Conservation (phyloP, 1,139 yeast species). For the Ogataea hybrid region DNA sequence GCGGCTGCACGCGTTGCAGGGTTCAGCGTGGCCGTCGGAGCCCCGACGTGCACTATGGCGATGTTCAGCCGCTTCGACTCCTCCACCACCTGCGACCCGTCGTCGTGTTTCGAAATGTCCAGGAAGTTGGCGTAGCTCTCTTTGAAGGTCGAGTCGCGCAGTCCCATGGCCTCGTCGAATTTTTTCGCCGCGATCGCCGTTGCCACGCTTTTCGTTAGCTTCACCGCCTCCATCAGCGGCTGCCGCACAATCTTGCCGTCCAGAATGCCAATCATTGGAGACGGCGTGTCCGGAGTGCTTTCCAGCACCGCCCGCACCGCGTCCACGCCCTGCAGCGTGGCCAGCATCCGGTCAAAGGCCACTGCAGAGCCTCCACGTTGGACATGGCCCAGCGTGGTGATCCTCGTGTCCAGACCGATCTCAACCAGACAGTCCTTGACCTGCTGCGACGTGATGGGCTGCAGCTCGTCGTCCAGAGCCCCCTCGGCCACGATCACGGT, state of each 20-base stretch:
- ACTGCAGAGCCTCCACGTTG: slow-evolving; percentile 99
- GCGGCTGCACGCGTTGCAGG: slow-evolving; percentile 92
- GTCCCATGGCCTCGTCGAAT: slow-evolving; percentile 80
- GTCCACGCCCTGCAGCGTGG: slow-evolving; percentile 96
- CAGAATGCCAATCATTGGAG: slow-evolving; percentile 89
- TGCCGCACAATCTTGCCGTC: slow-evolving; percentile 85
- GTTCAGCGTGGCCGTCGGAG: slow-evolving; percentile 96
- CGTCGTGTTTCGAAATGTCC: slow-evolving; percentile 70
- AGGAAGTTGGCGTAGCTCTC: slow-evolving; percentile 74
- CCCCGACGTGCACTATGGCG: slow-evolving; percentile 90
- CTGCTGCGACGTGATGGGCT: slow-evolving; percentile 75
- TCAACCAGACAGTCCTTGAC: slow-evolving; percentile 80
- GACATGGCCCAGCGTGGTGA: slow-evolving; percentile 94
- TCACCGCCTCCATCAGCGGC: slow-evolving; percentile 87
- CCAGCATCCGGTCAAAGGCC: slow-evolving; percentile 85
- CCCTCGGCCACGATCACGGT: slow-evolving; percentile 98
- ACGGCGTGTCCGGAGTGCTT: slow-evolving; percentile 85
- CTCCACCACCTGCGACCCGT: slow-evolving; percentile 46
- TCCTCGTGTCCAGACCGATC: slow-evolving; percentile 88
- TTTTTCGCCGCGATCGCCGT: slow-evolving; percentile 75
- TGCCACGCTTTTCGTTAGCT: slow-evolving; percentile 82
- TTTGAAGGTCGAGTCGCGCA: slow-evolving; percentile 83
- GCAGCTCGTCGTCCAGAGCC: slow-evolving; percentile 80
- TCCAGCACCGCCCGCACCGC: slow-evolving; percentile 93
- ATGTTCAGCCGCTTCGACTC: slow-evolving; percentile 53